A percentile compares a stretch with the other conserved stretches of the same genome.
Evolutionary conservation across 306 rosid genomes (phyloP).

Genomic region (Sindora glabra): DNA sequence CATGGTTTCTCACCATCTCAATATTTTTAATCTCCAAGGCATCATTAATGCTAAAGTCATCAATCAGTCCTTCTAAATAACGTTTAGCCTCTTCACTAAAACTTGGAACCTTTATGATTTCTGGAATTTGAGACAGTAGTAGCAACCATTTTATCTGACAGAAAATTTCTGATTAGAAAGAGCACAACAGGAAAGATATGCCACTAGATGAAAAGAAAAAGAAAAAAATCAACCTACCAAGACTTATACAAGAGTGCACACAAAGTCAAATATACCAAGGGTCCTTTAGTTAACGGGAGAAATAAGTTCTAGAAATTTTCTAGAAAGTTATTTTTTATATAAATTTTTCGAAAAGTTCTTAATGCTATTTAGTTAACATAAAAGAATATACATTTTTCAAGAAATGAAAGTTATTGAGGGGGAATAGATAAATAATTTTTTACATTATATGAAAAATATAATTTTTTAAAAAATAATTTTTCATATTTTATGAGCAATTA

Average conservation of each 20-base stretch:
- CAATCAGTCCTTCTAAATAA: slow-evolving; percentile 49
- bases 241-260: not conserved
- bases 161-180: not conserved
- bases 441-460: too few species aligned
- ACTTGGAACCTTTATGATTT: slow-evolving; percentile 60
- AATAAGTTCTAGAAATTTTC: too few species aligned
- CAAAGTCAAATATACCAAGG: not conserved
- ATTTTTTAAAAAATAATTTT: too few species aligned
- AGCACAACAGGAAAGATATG: not conserved
- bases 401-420: too few species aligned
- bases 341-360: too few species aligned
- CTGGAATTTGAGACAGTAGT: slow-evolving; percentile 60
- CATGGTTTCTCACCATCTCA: slow-evolving; percentile 78
- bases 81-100: slow-evolving; percentile 54
- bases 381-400: too few species aligned
- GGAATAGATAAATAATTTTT: too few species aligned
- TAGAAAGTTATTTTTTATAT: too few species aligned
- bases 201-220: not conserved
- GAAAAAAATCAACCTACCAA: not conserved
- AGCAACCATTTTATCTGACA: slow-evolving; percentile 72
- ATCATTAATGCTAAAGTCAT: slow-evolving; percentile 42
- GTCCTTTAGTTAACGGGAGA: too few species aligned
- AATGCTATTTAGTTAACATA: too few species aligned
- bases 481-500: too few species aligned
- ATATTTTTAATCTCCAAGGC: slow-evolving; percentile 65